Evolutionary conservation across 1,284 basidiomycete genomes (phyloP).

Genomic region (Rhizoctonia solani): DNA sequence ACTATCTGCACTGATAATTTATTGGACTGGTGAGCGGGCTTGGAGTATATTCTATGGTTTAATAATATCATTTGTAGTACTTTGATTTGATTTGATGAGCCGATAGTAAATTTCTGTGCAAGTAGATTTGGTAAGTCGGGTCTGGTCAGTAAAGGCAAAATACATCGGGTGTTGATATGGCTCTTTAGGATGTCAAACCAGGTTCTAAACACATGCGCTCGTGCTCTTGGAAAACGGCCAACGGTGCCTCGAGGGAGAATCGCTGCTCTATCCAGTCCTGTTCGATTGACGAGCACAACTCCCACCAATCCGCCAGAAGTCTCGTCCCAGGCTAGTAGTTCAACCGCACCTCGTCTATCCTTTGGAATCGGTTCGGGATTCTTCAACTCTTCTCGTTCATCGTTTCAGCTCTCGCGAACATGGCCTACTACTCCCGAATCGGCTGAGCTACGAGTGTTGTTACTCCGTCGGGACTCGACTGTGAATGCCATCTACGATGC

Average conservation of each 20-base stretch:
- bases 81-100: slow-evolving; percentile 13
- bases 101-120: slow-evolving; percentile 1
- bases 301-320: not conserved
- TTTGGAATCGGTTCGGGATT: not conserved
- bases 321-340: not conserved
- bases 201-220: slow-evolving; percentile 13
- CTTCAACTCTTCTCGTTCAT: slow-evolving; percentile 8
- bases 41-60: not conserved
- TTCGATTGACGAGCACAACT: not conserved
- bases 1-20: not conserved
- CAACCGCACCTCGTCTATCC: not conserved
- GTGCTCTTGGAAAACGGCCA: slow-evolving; percentile 16
- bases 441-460: slow-evolving; percentile 15
- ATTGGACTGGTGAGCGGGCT: not conserved
- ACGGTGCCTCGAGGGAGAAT: not conserved
- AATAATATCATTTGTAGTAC: not conserved
- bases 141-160: not conserved
- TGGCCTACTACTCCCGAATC: slow-evolving; percentile 25
- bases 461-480: slow-evolving; percentile 3
- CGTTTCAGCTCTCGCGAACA: not conserved
- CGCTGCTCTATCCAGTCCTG: not conserved
- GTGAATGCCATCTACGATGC: slow-evolving; percentile 11
- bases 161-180: not conserved
- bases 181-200: slow-evolving; percentile 16
- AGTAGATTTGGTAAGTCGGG: not conserved